These are phyloP conservation scores for Candida silvicultrix DNA, from an alignment of 805 yeast genomes.

Conservation along the genomic window DNA sequence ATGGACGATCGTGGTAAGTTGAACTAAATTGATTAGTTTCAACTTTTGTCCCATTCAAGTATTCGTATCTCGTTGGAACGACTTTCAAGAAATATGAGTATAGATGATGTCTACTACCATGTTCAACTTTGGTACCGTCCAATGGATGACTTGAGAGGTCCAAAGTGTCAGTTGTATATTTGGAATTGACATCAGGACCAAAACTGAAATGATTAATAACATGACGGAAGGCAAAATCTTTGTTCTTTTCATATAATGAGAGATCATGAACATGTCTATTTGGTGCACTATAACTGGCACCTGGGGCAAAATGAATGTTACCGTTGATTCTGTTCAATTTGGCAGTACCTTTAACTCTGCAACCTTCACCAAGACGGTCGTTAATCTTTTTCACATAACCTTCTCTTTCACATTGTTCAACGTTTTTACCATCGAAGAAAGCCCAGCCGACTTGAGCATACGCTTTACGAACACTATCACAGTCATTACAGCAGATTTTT, in stretches of 20 bases:
- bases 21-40: conserved; percentile 91
- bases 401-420: conserved; percentile 87
- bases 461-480: conserved; percentile 75
- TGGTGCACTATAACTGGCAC: conserved; percentile 56
- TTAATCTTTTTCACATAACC: conserved; percentile 68
- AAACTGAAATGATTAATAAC: conserved; percentile 74
- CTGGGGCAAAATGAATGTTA: conserved; percentile 94
- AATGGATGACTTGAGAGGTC: conserved; percentile 56
- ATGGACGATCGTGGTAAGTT: conserved; percentile 81
- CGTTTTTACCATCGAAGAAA: conserved; percentile 79
- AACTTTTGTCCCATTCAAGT: conserved; percentile 40
- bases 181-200: conserved; percentile 49
- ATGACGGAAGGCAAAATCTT: conserved; percentile 70
- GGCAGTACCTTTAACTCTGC: conserved; percentile 77
- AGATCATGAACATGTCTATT: conserved; percentile 80
- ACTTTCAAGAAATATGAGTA: conserved; percentile 81
- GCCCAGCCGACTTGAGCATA: conserved; percentile 80
- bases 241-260: conserved; percentile 55
- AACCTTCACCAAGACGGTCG: conserved; percentile 71
- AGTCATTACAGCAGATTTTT: conserved; percentile 72
- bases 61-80: conserved; percentile 83
- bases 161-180: conserved; percentile 17
- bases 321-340: conserved; percentile 83
- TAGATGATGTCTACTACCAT: conserved; percentile 50
- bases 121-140: conserved; percentile 41